phyloP scores from a whole-genome alignment of 495 filamentous ascomycete genomes.

The Neurospora discreta region DNA sequence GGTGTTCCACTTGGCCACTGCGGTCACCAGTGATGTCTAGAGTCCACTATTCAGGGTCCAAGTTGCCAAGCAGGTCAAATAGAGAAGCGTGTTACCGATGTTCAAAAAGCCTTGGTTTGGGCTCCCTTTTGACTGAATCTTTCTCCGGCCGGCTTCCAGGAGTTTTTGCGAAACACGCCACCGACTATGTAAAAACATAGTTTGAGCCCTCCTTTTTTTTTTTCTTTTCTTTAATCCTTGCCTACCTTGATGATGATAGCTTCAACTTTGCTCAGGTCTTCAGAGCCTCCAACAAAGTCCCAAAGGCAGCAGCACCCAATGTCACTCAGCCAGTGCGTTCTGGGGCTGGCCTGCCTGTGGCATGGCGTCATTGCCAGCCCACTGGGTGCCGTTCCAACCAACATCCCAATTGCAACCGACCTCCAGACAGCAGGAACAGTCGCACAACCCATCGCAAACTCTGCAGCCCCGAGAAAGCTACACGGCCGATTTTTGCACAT shows the following conservation, averaged over 20 bases:
- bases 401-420: background rate
- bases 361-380: slow-evolving; percentile 25
- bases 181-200: slow-evolving; percentile 5
- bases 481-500: slow-evolving; percentile 88
- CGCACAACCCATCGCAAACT: background rate
- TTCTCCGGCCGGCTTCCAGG: background rate
- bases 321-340: slow-evolving; percentile 14
- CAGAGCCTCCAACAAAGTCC: background rate
- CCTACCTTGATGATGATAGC: background rate
- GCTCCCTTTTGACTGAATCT: background rate
- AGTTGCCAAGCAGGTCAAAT: slow-evolving; percentile 1
- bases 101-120: slow-evolving; percentile 3
- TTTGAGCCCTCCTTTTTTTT: background rate
- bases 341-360: slow-evolving; percentile 20
- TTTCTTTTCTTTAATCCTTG: background rate
- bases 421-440: background rate
- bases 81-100: background rate
- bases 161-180: background rate
- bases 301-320: background rate
- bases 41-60: slow-evolving; percentile 7
- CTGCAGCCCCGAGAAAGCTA: slow-evolving; percentile 36
- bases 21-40: background rate
- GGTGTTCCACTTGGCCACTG: background rate
- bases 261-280: background rate
- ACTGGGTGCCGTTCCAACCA: slow-evolving; percentile 3